These are phyloP conservation scores for Albifimbria verrucaria DNA, from an alignment of 2,329 filamentous ascomycete species.

Conservation along the genomic window DNA sequence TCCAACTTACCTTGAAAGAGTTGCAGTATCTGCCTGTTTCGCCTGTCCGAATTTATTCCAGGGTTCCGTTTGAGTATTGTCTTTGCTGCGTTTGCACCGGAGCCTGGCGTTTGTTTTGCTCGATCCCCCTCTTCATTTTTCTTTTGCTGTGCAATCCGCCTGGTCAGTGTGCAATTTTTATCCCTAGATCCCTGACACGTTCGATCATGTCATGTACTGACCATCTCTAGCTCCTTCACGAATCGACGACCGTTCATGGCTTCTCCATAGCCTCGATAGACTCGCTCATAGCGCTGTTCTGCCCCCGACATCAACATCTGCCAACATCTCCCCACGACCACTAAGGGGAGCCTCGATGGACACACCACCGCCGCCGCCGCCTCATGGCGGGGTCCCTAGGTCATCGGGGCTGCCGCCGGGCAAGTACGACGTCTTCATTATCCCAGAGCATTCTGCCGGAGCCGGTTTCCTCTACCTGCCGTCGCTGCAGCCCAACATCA, in stretches of 20 bases:
- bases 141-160: conserved; percentile 7
- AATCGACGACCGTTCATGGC: conserved; percentile 20
- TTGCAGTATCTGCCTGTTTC: no score
- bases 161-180: background rate
- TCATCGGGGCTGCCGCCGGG: conserved; percentile 72
- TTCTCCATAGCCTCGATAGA: conserved; percentile 21
- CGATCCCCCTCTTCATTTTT: conserved; percentile 7
- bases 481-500: conserved; percentile 77
- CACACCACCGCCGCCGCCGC: conserved; percentile 76
- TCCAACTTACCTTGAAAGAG: no score
- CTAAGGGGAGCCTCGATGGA: conserved; percentile 36
- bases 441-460: conserved; percentile 86
- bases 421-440: conserved; percentile 96
- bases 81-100: conserved; percentile 15
- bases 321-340: conserved; percentile 2
- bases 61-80: no score
- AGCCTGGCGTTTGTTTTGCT: conserved; percentile 25
- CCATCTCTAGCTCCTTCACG: background rate
- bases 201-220: background rate
- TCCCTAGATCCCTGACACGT: background rate
- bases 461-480: conserved; percentile 93
- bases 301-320: background rate
- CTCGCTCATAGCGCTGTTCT: background rate
- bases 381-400: conserved; percentile 76
- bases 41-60: no score